Evolutionary conservation across 345 rosid genomes (phyloP).

Genomic region (Aurinia saxatilis): DNA sequence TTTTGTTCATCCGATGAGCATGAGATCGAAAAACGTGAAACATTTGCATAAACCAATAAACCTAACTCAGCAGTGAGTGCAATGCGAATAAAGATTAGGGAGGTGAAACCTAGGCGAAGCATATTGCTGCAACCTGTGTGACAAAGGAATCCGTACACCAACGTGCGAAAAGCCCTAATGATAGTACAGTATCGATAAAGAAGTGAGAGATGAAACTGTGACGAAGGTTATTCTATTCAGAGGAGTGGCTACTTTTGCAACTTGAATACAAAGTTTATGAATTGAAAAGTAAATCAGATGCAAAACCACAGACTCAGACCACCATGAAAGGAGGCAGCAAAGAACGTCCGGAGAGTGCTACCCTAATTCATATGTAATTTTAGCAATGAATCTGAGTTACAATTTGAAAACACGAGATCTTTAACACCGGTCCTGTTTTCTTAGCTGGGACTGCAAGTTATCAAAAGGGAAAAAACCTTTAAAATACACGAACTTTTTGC

Average conservation of each 20-base stretch:
- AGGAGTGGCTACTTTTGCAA: constrained; percentile 2
- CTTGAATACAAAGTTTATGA: constrained; percentile 11
- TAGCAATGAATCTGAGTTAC: no score
- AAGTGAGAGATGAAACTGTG: constrained; percentile 9
- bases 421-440: no score
- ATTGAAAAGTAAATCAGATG: background rate
- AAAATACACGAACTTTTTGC: no score
- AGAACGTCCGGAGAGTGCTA: background rate
- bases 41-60: constrained; percentile 13
- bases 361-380: background rate
- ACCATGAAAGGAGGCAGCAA: background rate
- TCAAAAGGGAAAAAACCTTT: no score
- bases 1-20: constrained; percentile 11
- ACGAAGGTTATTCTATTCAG: constrained; percentile 5
- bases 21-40: constrained; percentile 11
- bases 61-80: constrained; percentile 9
- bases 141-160: background rate
- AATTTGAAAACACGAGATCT: no score
- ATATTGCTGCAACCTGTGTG: constrained; percentile 9
- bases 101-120: background rate
- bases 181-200: background rate
- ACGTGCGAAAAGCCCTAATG: constrained; percentile 3
- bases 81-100: constrained; percentile 15
- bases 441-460: no score
- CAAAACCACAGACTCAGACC: constrained; percentile 6